These are phyloP conservation scores for Solanum tarijense DNA, from an alignment of 257 asterid genomes.

Conservation along the genomic window DNA sequence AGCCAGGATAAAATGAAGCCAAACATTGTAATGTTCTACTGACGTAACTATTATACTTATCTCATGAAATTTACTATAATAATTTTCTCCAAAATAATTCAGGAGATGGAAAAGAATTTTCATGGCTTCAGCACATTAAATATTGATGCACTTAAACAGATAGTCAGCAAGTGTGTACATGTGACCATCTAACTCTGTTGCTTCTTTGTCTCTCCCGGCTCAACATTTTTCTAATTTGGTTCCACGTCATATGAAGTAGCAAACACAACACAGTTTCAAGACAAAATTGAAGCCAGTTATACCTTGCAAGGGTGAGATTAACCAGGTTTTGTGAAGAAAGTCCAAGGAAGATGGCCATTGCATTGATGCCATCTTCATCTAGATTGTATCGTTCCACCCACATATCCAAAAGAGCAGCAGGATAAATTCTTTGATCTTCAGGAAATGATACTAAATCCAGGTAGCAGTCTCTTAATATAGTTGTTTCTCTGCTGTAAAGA, in stretches of 20 bases:
- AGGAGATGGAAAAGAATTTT: background rate
- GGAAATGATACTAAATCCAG: slow-evolving; percentile 23
- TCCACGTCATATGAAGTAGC: too few species aligned
- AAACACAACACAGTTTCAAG: background rate
- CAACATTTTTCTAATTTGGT: too few species aligned
- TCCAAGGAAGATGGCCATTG: slow-evolving; percentile 7
- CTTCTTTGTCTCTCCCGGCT: too few species aligned
- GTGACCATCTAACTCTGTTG: too few species aligned
- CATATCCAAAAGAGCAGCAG: slow-evolving; percentile 20
- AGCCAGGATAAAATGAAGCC: background rate
- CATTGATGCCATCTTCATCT: slow-evolving; percentile 10
- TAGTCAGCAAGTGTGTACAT: too few species aligned
- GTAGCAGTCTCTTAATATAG: slow-evolving; percentile 14
- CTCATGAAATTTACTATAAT: background rate
- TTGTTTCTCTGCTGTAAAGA: background rate
- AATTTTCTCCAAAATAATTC: background rate
- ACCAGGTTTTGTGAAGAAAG: slow-evolving; percentile 20
- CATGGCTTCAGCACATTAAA: background rate
- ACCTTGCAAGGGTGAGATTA: slow-evolving; percentile 22
- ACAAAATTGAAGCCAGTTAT: background rate
- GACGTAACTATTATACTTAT: background rate
- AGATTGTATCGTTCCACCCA: slow-evolving; percentile 27
- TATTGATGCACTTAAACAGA: too few species aligned
- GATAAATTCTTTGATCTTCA: slow-evolving; percentile 27
- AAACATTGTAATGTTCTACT: background rate